Evolutionary conservation across 2,329 filamentous ascomycete genomes (phyloP), one percentile per base, ranked within the genome.

Genomic region (Colletotrichum acutatum): DNA sequence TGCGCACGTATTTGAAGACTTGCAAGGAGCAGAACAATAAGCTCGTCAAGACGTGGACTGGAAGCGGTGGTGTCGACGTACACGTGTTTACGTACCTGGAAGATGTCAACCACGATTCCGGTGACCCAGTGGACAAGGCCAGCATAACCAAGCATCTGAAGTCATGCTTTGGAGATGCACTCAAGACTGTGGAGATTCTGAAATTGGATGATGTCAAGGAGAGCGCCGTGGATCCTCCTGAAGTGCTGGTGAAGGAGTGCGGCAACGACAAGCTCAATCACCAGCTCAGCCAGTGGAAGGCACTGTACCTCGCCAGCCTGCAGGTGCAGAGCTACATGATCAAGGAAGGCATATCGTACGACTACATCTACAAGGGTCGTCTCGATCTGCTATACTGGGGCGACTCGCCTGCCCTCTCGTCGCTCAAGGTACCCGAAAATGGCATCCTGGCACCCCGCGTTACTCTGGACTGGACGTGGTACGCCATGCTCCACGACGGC

Each of bases 291-390:
- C 75, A 76, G 62, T 74, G 71, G 71, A 74, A 74, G 53, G 71
- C 71, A 34, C 62, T 81, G 1, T 78, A 76, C 65, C 70, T 81
- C 1, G 80, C 78, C 0, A 74, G 77, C n/a, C 80, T 80, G 62
- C 79, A 81, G 49, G 80, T 80, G 3, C 80, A 81, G 63, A 77
- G 78, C 0, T 80, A 80, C 28, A 79, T 81, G 3, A 78, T 78
- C 19, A 76, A 74, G 28, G 32, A 75, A 26, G 73, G 73, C 26
- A 28, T 75, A 1, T 62, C 58, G 16, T 75, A 75, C 30, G 73
- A 75, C 58, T 75, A 75, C 42, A 59, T 75, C 32, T 74, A 71
- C 66, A 75, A 75, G 61, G 67, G 71, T 28, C 71, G 73, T 3
- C 71, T 74, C 24, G 73, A 75, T 30, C 66, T 75, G 30, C 53